Conservation (phyloP, 2,329 filamentous ascomycete species). For the Arthrocladium fulminans region DNA sequence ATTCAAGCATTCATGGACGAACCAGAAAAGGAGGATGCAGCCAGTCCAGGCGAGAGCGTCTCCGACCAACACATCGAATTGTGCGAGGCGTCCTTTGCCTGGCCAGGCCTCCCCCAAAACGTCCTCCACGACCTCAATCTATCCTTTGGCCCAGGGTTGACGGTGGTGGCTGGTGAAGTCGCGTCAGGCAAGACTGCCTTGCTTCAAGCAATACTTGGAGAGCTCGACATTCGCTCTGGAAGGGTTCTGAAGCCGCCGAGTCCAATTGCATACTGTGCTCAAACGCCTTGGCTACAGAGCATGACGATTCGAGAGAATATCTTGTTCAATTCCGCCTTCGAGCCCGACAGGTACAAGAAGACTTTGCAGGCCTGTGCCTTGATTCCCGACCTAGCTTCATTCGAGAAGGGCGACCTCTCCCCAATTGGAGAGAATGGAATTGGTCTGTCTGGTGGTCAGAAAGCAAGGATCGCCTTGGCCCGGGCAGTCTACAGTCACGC, state of each 20-base stretch:
- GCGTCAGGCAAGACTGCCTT: conserved; percentile 56
- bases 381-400: conserved; percentile 51
- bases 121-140: conserved; percentile 48
- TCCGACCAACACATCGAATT: conserved; percentile 40
- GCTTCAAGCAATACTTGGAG: conserved; percentile 50
- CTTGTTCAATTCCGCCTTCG: conserved; percentile 56
- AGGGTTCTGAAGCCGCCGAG: conserved; percentile 46
- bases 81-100: conserved; percentile 62
- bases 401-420: conserved; percentile 56
- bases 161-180: conserved; percentile 55
- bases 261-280: conserved; percentile 53
- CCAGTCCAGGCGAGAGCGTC: conserved; percentile 40
- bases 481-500: conserved; percentile 51
- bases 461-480: conserved; percentile 52
- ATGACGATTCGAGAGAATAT: conserved; percentile 64
- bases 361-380: conserved; percentile 59
- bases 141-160: conserved; percentile 48
- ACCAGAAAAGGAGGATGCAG: conserved; percentile 62
- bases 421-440: conserved; percentile 55
- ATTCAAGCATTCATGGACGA: conserved; percentile 83
- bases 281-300: conserved; percentile 60
- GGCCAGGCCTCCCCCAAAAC: conserved; percentile 58
- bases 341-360: conserved; percentile 58
- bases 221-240: conserved; percentile 47
- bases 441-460: conserved; percentile 53